Base-by-base conservation (phyloP, 257 asterid genomes). In the Solanum dulcamara region DNA sequence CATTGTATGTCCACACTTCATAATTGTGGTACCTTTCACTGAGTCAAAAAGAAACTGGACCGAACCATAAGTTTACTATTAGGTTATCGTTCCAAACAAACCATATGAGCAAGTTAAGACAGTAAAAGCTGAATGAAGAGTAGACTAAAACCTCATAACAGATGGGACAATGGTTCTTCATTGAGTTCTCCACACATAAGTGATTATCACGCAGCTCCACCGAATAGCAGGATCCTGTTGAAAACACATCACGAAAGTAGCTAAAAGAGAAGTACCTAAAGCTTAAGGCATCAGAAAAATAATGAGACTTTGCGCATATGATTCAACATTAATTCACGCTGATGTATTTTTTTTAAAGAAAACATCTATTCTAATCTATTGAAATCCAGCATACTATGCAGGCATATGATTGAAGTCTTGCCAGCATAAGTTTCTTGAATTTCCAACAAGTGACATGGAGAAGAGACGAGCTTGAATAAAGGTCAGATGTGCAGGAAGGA, bases 41-140 rank as follows among this genome's bases (percentile, higher is more conserved):
- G 99, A 94, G 91, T 96, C 98, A 38, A 96, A 96, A 85, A 96
- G 98, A 89, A 96, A 96, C 99, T 96, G 93, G 90, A 66, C 77
- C 48, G 75, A 60, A 32, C 81, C 60, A 82, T 17, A 84, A 79
- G 32, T 81, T 71, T 60, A 75, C 80, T 51, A 72, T 57, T 67
- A 80, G 30, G 37, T 51, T 42, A 67, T 46, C 20, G 80, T 22
- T 37, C 84, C 46, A 72, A 70, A 14, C 85, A 85, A 71, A 26
- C 38, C 66, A 33, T 6, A 46, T 20, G 64, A 38, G 32, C 85
- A 37, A 57, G 66, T 42, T 38, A 37, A 30, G 20, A 55, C 42
- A 81, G 57, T 85, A 22, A 57, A 84, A 30, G 38, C 55, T 59
- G 55, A 81, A 26, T 42, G 80, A 2, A 35, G 80, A 60, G 83